Evolutionary conservation across 345 rosid genomes (phyloP), one percentile per base, ranked within the genome.

Genomic region (Aethionema arabicum): DNA sequence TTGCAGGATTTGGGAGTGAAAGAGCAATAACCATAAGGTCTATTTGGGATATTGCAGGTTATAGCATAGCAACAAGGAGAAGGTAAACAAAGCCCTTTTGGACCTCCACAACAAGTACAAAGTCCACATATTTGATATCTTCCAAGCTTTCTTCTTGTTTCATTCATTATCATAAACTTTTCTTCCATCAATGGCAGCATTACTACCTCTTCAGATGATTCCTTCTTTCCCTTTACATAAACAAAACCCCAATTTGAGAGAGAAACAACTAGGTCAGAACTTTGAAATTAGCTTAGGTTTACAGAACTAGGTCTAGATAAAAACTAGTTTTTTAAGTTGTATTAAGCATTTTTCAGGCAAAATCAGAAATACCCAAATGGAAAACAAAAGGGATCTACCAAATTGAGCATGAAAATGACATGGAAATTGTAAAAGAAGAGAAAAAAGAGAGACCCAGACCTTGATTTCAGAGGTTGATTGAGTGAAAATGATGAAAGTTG

Each of bases 61-160:
- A 92, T 89, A 15, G 96, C 96, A 73, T 75, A 92, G 78, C 98
- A 92, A 74, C 98, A 92, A 33, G 98, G 96, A 12, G 95, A 83
- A 11, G 91, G 85, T 72, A 92, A 68, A 62, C 98, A 92, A 54
- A 82, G 49, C 6, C 96, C 86, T 67, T 72, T 85, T 45, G 92
- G 74, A 62, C 95, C 96, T 30, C 95, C 96, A 63, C 98, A 92
- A 78, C 98, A 92, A 59, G 98, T 92, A 69, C 98, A 92, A 27
- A 84, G 76, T 42, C 92, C 93, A 73, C 98, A 92, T 73, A 89
- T 85, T 78, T 76, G 95, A 73, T 89, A 92, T 63, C 96, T 83
- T 11, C 87, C 78, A 21, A 88, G 81, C 74, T 65, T 92, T 74
- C 95, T 85, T 78, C 89, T 89, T 62, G 79, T 86, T 70, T 83